Evolutionary conservation across 495 filamentous ascomycete genomes (phyloP).

Genomic region (Penicillium silybi): DNA sequence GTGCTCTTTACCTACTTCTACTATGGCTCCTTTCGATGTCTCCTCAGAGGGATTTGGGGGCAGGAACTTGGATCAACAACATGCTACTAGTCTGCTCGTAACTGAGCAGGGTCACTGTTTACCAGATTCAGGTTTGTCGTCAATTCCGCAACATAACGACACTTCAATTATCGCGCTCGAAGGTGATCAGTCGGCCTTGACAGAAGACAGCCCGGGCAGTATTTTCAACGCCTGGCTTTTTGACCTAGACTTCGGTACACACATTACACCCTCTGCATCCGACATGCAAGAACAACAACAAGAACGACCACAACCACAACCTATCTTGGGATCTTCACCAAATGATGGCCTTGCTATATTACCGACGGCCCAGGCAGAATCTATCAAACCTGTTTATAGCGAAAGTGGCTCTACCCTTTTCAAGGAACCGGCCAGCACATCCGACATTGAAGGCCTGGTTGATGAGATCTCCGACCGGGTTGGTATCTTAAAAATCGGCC

Average conservation of each 20-base stretch:
- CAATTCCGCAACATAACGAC: not conserved
- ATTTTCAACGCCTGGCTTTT: not conserved
- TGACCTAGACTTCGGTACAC: not conserved
- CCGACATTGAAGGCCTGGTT: constrained; percentile 8
- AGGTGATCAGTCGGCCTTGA: not conserved
- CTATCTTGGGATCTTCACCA: not conserved
- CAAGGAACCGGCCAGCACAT: not conserved
- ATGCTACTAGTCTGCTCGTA: too few relatives aligned
- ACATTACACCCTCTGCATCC: too few relatives aligned
- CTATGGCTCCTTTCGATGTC: too few relatives aligned
- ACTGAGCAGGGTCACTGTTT: too few relatives aligned
- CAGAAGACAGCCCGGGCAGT: not conserved
- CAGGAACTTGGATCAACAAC: too few relatives aligned
- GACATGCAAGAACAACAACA: not conserved
- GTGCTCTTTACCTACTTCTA: too few relatives aligned
- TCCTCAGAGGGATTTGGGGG: too few relatives aligned
- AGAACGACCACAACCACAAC: not conserved
- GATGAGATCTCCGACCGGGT: constrained; percentile 25
- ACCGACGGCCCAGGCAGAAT: too few relatives aligned
- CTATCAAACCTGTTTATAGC: not conserved
- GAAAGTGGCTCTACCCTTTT: not conserved
- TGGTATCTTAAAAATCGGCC: constrained; percentile 4
- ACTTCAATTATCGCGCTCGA: not conserved
- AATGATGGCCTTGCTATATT: not conserved
- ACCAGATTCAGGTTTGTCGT: too few relatives aligned